phyloP scores from a whole-genome alignment of 1,284 basidiomycete genomes.

The Austropuccinia psidii region DNA sequence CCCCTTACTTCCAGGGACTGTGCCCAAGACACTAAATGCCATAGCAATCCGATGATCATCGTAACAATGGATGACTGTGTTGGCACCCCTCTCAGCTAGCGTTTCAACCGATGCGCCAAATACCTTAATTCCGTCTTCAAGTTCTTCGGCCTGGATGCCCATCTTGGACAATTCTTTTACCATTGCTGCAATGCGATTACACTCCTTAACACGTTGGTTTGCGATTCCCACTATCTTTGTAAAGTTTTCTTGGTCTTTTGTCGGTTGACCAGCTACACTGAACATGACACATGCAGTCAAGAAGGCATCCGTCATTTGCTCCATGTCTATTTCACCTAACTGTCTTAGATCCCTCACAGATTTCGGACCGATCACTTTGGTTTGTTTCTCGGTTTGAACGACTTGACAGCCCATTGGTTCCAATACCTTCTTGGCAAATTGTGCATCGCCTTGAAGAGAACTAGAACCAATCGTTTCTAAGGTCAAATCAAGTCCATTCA shows the following conservation, averaged over 20 bases:
- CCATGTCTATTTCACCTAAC: slow-evolving; percentile 89
- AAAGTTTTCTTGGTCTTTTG: slow-evolving; percentile 49
- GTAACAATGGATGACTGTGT: slow-evolving; percentile 81
- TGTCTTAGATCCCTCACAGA: slow-evolving; percentile 70
- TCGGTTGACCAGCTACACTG: slow-evolving; percentile 61
- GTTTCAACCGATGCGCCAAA: slow-evolving; percentile 63
- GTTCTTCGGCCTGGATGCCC: slow-evolving; percentile 81
- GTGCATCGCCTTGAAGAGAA: slow-evolving; percentile 90
- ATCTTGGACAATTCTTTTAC: slow-evolving; percentile 93
- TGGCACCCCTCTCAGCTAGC: slow-evolving; percentile 50
- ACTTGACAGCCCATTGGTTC: slow-evolving; percentile 92
- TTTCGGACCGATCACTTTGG: slow-evolving; percentile 79
- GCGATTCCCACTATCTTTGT: slow-evolving; percentile 91
- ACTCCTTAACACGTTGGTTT: slow-evolving; percentile 97
- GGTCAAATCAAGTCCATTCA: slow-evolving; percentile 89
- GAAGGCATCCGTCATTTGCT: slow-evolving; percentile 99
- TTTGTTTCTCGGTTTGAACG: slow-evolving; percentile 74
- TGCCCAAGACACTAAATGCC: slow-evolving; percentile 86
- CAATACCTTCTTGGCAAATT: slow-evolving; percentile 86
- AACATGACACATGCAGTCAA: slow-evolving; percentile 86
- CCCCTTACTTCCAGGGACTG: slow-evolving; percentile 57
- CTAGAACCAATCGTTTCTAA: slow-evolving; percentile 82
- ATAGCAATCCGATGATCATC: slow-evolving; percentile 98
- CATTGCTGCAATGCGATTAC: slow-evolving; percentile 94
- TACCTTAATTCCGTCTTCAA: slow-evolving; percentile 86